phyloP scores from a whole-genome alignment of 2,329 filamentous ascomycete genomes.

The Curvularia lunata region DNA sequence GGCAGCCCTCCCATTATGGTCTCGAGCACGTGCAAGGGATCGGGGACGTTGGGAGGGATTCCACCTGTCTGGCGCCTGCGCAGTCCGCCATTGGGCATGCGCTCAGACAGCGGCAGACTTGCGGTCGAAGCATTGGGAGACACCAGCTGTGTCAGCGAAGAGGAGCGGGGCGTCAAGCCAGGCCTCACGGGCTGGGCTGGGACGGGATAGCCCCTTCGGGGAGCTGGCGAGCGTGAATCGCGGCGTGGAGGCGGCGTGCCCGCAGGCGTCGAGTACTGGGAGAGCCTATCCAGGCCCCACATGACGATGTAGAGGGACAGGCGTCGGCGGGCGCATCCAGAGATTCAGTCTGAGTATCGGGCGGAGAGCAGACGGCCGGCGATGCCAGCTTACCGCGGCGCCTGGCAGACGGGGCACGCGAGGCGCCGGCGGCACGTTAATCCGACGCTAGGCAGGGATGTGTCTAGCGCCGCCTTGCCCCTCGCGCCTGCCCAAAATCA shows the following conservation, averaged over 20 bases:
- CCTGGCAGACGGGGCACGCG: background rate
- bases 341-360: background rate
- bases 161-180: constrained; percentile 72
- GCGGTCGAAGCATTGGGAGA: constrained; percentile 75
- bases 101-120: constrained; percentile 72
- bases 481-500: constrained; percentile 39
- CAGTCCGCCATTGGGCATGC: constrained; percentile 70
- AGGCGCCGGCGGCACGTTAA: constrained; percentile 26
- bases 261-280: constrained; percentile 70
- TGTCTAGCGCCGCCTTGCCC: constrained; percentile 34
- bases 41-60: constrained; percentile 62
- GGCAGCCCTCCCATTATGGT: constrained; percentile 59
- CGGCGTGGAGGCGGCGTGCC: constrained; percentile 67
- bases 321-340: background rate
- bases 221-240: constrained; percentile 74
- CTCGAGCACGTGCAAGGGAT: constrained; percentile 75
- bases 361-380: background rate
- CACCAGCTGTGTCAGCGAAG: constrained; percentile 73
- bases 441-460: constrained; percentile 33
- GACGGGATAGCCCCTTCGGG: constrained; percentile 70
- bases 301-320: constrained; percentile 56
- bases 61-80: constrained; percentile 65
- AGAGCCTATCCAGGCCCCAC: constrained; percentile 86
- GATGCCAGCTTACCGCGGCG: background rate
- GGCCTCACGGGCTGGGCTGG: constrained; percentile 76